Base-by-base conservation (phyloP, 345 rosid genomes). In the Cochlearia excelsa region DNA sequence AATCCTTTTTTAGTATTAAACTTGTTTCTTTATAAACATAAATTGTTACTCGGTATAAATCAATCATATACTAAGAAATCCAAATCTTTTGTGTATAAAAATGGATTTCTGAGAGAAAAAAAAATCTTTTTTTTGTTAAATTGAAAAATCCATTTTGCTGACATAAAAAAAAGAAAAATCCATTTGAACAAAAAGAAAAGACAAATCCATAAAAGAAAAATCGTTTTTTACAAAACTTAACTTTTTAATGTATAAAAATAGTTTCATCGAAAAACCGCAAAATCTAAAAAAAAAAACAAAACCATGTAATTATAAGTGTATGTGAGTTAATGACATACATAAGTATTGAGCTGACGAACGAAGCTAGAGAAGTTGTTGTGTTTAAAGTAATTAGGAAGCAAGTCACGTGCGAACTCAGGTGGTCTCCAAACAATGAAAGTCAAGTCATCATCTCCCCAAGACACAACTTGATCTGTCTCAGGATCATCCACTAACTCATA, bases 321-420 rank as follows among this genome's bases (percentile, higher is more conserved):
- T 16, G 23, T 16, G 23, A 33, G 35, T 5, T 33, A 33, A 2
- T 33, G 35, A 6, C 74, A 38, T 86, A 91, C 98, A 67, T 91
- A 91, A 66, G 98, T 91, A 57, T 91, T 91, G 70, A 91, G 96
- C 52, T 91, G 98, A n/a, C 96, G 76, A 79, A 91, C 98, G 53
- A 91, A 91, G 72, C 95, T 86, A 39, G 98, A 91, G 86, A 91
- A 91, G 75, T 88, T 91, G 79, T 88, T 91, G 78, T 91, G 96
- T 78, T 91, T 88, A 79, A 91, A 91, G 82, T 91, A 88, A 73
- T 86, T 91, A 16, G 98, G 98, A 0, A 91, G 95, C 31, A 91
- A 92, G 65, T 91, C 98, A 29, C 96, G 89, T 46, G 98, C 92
- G 47, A 91, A 91, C 80, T 88, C 98, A 0, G 96, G 88, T 0